Conservation (phyloP, 2,329 filamentous ascomycete species). For the Aspergillus ustus region DNA sequence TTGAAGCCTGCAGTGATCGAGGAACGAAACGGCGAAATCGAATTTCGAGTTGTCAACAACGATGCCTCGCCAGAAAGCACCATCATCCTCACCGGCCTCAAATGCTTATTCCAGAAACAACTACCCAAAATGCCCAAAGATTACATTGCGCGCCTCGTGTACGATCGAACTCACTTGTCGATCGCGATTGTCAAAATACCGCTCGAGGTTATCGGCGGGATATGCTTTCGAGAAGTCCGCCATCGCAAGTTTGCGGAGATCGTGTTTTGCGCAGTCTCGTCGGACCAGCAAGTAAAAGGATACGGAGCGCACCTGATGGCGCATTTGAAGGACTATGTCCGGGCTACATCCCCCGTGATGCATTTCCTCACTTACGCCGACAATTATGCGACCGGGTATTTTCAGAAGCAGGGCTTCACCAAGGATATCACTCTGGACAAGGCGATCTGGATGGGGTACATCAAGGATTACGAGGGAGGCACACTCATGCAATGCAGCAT, state of each 20-base stretch:
- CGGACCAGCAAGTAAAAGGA: conserved; percentile 97
- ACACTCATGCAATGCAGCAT: conserved; percentile 99
- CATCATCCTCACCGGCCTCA: conserved; percentile 92
- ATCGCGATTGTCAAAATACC: conserved; percentile 98
- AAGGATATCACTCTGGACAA: conserved; percentile 95
- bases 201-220: conserved; percentile 88
- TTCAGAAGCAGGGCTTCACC: conserved; percentile 98
- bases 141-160: conserved; percentile 96
- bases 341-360: conserved; percentile 95
- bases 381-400: conserved; percentile 98
- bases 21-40: conserved; percentile 90
- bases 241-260: conserved; percentile 94
- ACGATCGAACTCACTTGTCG: conserved; percentile 92
- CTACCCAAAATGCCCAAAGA: conserved; percentile 99
- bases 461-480: conserved; percentile 98
- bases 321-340: conserved; percentile 96
- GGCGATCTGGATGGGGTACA: conserved; percentile 97
- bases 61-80: conserved; percentile 85
- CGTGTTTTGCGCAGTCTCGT: conserved; percentile 96
- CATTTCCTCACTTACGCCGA: conserved; percentile 98
- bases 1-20: conserved; percentile 81
- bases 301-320: conserved; percentile 98
- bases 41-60: conserved; percentile 98
- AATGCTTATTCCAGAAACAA: conserved; percentile 98
- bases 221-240: conserved; percentile 86